Conservation (phyloP, 805 yeast species). For the Saccharomycopsis babjevae region DNA sequence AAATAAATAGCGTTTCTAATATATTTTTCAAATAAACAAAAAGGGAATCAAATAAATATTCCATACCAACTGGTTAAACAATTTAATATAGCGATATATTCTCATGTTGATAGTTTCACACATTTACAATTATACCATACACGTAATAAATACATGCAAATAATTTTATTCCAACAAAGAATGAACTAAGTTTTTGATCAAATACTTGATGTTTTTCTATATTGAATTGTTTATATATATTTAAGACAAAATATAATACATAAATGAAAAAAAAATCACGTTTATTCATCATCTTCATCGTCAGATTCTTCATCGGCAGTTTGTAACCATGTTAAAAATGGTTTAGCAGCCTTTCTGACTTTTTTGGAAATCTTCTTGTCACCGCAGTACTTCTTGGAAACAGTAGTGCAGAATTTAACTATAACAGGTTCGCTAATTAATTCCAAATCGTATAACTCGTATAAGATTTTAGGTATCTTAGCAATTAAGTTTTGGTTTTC, state of each 20-base stretch:
- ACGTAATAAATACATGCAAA: not conserved
- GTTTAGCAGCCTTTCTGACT: slow-evolving; percentile 93
- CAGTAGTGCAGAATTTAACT: slow-evolving; percentile 78
- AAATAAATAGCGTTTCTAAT: not conserved
- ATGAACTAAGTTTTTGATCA: not conserved
- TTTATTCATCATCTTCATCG: slow-evolving; percentile 30
- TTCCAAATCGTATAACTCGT: slow-evolving; percentile 75
- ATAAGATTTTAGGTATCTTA: slow-evolving; percentile 69
- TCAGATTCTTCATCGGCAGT: slow-evolving; percentile 83
- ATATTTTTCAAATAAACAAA: too few species aligned
- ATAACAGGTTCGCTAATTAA: slow-evolving; percentile 76
- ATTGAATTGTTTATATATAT: not conserved
- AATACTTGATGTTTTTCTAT: not conserved
- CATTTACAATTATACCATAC: not conserved
- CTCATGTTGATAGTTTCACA: too few species aligned
- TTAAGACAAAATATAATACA: not conserved
- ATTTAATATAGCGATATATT: too few species aligned
- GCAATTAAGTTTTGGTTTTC: slow-evolving; percentile 66
- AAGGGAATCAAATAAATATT: too few species aligned
- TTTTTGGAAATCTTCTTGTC: slow-evolving; percentile 82
- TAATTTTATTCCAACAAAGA: not conserved
- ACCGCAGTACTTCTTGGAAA: slow-evolving; percentile 77
- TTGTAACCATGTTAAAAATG: slow-evolving; percentile 89
- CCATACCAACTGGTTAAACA: too few species aligned
- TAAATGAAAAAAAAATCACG: slow-evolving; percentile 9